Conservation (phyloP, 2,329 filamentous ascomycete genomes). For the Corynespora cassiicola region DNA sequence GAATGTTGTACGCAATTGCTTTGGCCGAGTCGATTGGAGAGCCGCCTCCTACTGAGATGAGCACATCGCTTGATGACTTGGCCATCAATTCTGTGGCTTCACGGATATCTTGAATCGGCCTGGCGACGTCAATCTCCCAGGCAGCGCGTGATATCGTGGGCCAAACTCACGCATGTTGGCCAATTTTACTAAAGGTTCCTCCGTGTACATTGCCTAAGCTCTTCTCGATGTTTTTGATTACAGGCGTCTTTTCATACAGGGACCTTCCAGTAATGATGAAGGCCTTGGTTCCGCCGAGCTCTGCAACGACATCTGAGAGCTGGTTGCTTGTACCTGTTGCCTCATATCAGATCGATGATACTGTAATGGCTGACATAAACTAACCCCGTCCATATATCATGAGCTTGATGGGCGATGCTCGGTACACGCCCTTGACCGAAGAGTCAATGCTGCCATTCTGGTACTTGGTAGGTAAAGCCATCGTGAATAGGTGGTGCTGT, state of each 20-base stretch:
- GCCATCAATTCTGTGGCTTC: slow-evolving; percentile 43
- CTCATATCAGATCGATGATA: slow-evolving; percentile 5
- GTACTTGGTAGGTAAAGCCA: slow-evolving; percentile 42
- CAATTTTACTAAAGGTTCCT: slow-evolving; percentile 62
- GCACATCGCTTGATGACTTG: slow-evolving; percentile 42
- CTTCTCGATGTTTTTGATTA: slow-evolving; percentile 60
- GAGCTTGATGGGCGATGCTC: slow-evolving; percentile 44
- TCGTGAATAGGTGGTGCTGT: slow-evolving; percentile 12
- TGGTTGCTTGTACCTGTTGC: slow-evolving; percentile 39
- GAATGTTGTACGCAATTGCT: slow-evolving; percentile 46
- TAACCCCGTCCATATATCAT: slow-evolving; percentile 45
- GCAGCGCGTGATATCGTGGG: slow-evolving; percentile 29
- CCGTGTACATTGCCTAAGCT: slow-evolving; percentile 56
- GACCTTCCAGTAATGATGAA: slow-evolving; percentile 64
- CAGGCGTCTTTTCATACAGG: slow-evolving; percentile 60
- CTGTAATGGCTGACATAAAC: background rate
- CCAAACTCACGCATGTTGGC: slow-evolving; percentile 59
- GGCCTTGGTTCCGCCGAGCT: slow-evolving; percentile 53
- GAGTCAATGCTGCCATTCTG: slow-evolving; percentile 43
- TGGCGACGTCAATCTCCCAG: slow-evolving; percentile 20
- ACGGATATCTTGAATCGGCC: slow-evolving; percentile 42
- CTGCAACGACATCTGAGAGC: slow-evolving; percentile 35
- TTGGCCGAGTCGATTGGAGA: slow-evolving; percentile 59
- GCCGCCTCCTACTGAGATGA: slow-evolving; percentile 52
- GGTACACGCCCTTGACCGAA: slow-evolving; percentile 38